Percentiles rank a stretch among this genome's conserved stretches.
Evolutionary conservation across 2,329 filamentous ascomycete genomes (phyloP).

Genomic region (Cladophialophora bantiana): DNA sequence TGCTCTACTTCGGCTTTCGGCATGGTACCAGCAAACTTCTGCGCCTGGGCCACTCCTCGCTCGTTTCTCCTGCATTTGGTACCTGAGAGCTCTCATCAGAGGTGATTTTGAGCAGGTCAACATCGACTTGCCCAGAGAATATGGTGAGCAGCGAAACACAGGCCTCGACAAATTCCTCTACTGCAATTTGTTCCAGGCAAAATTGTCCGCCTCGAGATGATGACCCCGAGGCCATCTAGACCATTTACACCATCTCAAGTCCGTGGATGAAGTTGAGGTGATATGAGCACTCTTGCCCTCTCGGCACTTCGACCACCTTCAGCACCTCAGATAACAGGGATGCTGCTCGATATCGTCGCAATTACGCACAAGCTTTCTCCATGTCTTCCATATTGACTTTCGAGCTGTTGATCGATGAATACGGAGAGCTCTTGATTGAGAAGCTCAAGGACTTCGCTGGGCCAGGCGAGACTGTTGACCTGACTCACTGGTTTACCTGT

Average conservation of each 20-base stretch:
- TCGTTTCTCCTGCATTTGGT: slow-evolving; percentile 51
- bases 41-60: slow-evolving; percentile 50
- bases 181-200: not conserved
- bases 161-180: not conserved
- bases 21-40: not conserved
- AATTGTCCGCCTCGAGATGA: slow-evolving; percentile 7
- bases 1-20: not conserved
- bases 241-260: slow-evolving; percentile 10
- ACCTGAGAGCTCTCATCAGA: slow-evolving; percentile 46
- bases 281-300: not conserved
- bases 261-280: slow-evolving; percentile 4
- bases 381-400: slow-evolving; percentile 32
- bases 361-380: slow-evolving; percentile 70
- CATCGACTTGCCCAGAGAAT: slow-evolving; percentile 47
- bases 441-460: slow-evolving; percentile 45
- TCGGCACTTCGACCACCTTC: slow-evolving; percentile 5
- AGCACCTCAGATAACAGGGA: slow-evolving; percentile 12
- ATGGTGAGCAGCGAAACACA: slow-evolving; percentile 43
- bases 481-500: slow-evolving; percentile 48
- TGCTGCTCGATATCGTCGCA: slow-evolving; percentile 62
- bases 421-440: slow-evolving; percentile 56
- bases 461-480: slow-evolving; percentile 39
- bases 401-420: slow-evolving; percentile 79
- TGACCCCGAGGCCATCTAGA: slow-evolving; percentile 8
- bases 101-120: slow-evolving; percentile 49